Evolutionary conservation across 495 filamentous ascomycete species (phyloP).

Genomic region (Podospora australis): DNA sequence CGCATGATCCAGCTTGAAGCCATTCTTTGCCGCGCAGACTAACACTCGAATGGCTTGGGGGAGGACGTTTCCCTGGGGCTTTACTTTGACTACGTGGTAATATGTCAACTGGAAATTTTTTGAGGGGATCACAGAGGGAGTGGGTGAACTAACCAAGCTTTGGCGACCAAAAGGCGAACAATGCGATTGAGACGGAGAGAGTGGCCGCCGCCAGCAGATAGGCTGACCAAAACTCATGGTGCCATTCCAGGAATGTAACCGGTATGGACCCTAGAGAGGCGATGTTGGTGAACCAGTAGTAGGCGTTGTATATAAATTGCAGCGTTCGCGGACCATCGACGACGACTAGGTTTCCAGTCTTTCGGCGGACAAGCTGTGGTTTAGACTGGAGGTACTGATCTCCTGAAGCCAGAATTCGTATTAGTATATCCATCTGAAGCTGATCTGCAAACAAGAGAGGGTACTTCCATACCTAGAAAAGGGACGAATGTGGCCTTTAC

Average conservation of each 20-base stretch:
- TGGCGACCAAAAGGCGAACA: constrained; percentile 26
- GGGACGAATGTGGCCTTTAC: constrained; percentile 50
- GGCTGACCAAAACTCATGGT: constrained; percentile 43
- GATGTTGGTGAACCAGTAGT: constrained; percentile 47
- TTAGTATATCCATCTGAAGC: no score
- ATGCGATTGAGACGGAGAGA: constrained; percentile 31
- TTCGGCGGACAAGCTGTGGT: constrained; percentile 25
- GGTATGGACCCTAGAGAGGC: constrained; percentile 42
- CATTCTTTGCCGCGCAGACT: constrained; percentile 34
- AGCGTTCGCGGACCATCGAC: constrained; percentile 39
- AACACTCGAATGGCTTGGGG: constrained; percentile 37
- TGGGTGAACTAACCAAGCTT: constrained; percentile 12
- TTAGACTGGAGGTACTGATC: constrained; percentile 40
- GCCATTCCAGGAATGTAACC: constrained; percentile 39
- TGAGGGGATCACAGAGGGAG: not conserved
- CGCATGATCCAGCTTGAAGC: constrained; percentile 46
- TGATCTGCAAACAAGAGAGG: no score
- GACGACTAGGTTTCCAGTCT: constrained; percentile 36
- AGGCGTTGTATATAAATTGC: constrained; percentile 45
- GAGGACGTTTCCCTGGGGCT: constrained; percentile 38
- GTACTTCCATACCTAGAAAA: constrained; percentile 37
- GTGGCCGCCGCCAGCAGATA: constrained; percentile 40
- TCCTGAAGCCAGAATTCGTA: no score
- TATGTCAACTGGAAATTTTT: not conserved
- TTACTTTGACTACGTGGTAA: constrained; percentile 27